These are phyloP conservation scores for Yamadazyma triangularis DNA, from an alignment of 1,139 yeast species.

Conservation along the genomic window DNA sequence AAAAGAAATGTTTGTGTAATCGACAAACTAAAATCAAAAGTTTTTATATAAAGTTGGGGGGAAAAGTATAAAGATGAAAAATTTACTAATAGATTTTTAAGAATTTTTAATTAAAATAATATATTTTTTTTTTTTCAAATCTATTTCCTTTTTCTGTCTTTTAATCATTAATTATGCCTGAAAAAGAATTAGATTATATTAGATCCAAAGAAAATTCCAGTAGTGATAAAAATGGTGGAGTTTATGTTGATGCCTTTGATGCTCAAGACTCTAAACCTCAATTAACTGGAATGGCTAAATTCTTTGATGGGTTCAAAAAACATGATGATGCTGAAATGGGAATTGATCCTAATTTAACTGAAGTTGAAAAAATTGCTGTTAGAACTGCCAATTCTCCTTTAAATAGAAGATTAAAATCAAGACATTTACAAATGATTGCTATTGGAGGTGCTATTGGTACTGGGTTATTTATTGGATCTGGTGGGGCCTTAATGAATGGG, in stretches of 20 bases:
- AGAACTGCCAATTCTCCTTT: constrained; percentile 70
- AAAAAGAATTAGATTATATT: constrained; percentile 40
- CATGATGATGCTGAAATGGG: constrained; percentile 47
- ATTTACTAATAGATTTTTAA: no score
- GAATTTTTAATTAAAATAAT: no score
- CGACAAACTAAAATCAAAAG: no score
- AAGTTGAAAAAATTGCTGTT: constrained; percentile 63
- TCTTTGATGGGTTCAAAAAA: constrained; percentile 54
- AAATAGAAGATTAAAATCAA: constrained; percentile 53
- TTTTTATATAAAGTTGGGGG: no score
- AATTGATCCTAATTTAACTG: constrained; percentile 55
- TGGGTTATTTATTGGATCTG: constrained; percentile 68
- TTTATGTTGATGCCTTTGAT: constrained; percentile 41
- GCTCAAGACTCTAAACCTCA: constrained; percentile 20
- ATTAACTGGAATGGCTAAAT: constrained; percentile 35
- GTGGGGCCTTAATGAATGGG: constrained; percentile 50
- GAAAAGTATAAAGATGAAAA: no score
- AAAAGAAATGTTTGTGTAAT: no score
- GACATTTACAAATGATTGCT: constrained; percentile 80
- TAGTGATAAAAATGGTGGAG: constrained; percentile 38
- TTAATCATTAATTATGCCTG: no score
- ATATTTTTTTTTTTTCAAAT: no score
- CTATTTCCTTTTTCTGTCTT: no score
- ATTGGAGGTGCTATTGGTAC: constrained; percentile 89
- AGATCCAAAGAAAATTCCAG: constrained; percentile 35